A percentile compares a stretch with the other conserved stretches of the same genome.
phyloP scores from a whole-genome alignment of 2,329 filamentous ascomycete genomes.

The Teratosphaeriaceae sp. region DNA sequence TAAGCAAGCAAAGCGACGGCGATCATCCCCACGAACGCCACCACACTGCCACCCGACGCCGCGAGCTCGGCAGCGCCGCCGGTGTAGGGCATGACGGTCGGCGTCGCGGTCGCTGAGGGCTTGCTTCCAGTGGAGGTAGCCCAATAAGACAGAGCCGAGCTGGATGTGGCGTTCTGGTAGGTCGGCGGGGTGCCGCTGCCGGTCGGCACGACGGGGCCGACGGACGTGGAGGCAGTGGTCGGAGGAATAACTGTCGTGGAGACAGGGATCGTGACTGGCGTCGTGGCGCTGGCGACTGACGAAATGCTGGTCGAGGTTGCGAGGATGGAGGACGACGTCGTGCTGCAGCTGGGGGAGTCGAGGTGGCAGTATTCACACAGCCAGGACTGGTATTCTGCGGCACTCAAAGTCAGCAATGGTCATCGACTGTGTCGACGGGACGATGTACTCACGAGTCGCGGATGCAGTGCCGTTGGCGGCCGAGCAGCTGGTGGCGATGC shows the following conservation, averaged over 20 bases:
- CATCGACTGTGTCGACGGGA: not conserved
- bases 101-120: not conserved
- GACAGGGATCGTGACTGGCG: no score
- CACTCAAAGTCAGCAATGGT: not conserved
- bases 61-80: not conserved
- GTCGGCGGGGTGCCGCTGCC: no score
- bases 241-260: no score
- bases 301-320: not conserved
- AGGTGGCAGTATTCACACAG: not conserved
- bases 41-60: not conserved
- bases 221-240: no score
- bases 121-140: not conserved
- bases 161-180: not conserved
- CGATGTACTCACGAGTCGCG: not conserved
- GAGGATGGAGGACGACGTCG: not conserved
- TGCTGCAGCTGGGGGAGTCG: no score
- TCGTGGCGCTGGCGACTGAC: not conserved
- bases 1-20: not conserved
- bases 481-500: not conserved
- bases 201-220: no score
- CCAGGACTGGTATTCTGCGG: not conserved
- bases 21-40: not conserved
- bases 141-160: not conserved
- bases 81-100: not conserved
- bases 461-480: not conserved